A percentile compares a stretch with the other conserved stretches of the same genome.
phyloP scores from a whole-genome alignment of 1,284 basidiomycete species.

The Cystobasidium slooffiae region DNA sequence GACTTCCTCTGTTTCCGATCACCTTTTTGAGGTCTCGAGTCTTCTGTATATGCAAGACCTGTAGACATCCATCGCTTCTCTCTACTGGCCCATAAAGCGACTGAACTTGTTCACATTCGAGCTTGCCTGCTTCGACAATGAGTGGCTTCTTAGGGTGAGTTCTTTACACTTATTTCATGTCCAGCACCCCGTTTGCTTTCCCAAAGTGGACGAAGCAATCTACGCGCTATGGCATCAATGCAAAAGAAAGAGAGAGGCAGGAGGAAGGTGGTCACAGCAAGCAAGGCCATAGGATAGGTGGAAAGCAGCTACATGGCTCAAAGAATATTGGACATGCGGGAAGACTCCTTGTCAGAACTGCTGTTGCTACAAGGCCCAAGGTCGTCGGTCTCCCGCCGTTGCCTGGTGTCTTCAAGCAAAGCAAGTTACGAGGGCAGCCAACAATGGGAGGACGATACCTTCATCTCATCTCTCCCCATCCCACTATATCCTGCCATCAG shows the following conservation, averaged over 20 bases:
- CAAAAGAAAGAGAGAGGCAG: background rate
- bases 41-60: too few relatives aligned
- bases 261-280: background rate
- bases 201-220: background rate
- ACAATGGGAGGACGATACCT: constrained; percentile 3
- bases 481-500: background rate
- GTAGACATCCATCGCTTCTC: too few relatives aligned
- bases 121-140: constrained; percentile 11
- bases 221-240: constrained; percentile 1
- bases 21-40: too few relatives aligned
- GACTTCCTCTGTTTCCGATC: too few relatives aligned
- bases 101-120: too few relatives aligned
- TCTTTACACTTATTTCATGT: background rate
- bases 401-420: too few relatives aligned
- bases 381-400: too few relatives aligned
- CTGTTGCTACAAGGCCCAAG: too few relatives aligned
- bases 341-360: too few relatives aligned
- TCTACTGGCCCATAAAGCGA: too few relatives aligned
- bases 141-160: constrained; percentile 44
- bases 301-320: too few relatives aligned
- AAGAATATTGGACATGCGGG: too few relatives aligned
- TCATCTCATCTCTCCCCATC: background rate
- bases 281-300: background rate
- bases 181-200: background rate
- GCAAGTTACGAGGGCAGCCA: background rate